phyloP scores from a whole-genome alignment of 768 basidiomycete genomes.

The Trametes cinnabarina region DNA sequence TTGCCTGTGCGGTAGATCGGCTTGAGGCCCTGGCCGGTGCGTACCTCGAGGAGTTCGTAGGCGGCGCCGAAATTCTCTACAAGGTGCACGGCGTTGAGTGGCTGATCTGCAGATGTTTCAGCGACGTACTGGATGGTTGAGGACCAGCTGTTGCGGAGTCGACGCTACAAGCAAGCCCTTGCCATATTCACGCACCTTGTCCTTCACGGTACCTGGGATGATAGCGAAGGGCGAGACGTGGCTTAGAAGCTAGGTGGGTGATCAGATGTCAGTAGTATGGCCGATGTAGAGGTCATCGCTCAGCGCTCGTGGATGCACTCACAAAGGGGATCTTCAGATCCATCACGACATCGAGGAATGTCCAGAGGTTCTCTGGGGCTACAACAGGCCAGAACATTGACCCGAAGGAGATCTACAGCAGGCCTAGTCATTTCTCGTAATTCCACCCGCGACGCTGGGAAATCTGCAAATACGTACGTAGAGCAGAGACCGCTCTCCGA shows the following conservation, averaged over 20 bases:
- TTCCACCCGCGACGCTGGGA: no score
- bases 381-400: conserved; percentile 20
- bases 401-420: conserved; percentile 23
- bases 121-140: conserved; percentile 4
- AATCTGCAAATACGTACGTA: background rate
- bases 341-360: conserved; percentile 19
- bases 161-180: conserved; percentile 1
- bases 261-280: no score
- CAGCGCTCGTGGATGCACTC: no score
- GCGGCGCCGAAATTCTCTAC: conserved; percentile 21
- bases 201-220: conserved; percentile 5
- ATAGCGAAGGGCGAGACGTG: conserved; percentile 3
- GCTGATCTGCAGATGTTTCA: no score
- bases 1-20: conserved; percentile 19
- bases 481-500: conserved; percentile 22
- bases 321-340: conserved; percentile 22
- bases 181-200: conserved; percentile 5
- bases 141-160: conserved; percentile 5
- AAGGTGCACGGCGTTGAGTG: conserved; percentile 12
- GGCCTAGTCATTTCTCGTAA: no score
- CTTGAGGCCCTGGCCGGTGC: conserved; percentile 19
- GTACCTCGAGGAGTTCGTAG: conserved; percentile 29
- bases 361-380: conserved; percentile 17
- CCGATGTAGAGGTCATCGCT: no score
- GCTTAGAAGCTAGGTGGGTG: background rate